These are phyloP conservation scores for Syncephalastrum monosporum DNA, from an alignment of 371 early-diverging fungal genomes.

Conservation along the genomic window DNA sequence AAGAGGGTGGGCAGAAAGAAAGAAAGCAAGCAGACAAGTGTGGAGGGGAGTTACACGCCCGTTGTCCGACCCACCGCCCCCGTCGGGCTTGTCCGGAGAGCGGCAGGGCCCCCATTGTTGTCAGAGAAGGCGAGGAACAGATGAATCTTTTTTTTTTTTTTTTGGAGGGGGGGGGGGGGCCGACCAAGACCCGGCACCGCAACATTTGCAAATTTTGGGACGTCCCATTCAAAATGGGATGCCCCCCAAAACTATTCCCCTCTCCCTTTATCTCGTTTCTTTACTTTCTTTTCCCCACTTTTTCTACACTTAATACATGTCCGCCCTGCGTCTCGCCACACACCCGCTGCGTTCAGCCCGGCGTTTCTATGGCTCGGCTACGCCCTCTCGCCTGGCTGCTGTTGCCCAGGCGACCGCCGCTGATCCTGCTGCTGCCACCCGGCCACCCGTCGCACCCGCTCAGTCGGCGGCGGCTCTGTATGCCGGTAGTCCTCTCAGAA, in stretches of 20 bases:
- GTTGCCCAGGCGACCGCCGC: conserved; percentile 34
- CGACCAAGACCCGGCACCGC: conserved; percentile 3
- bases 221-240: conserved; percentile 1
- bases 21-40: too few relatives aligned
- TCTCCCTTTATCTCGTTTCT: conserved; percentile 6
- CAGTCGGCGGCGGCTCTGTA: conserved; percentile 61
- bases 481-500: conserved; percentile 59
- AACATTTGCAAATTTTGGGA: neutral
- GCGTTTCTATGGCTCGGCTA: conserved; percentile 47
- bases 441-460: conserved; percentile 13
- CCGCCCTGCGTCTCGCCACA: conserved; percentile 39
- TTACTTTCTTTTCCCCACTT: conserved; percentile 22
- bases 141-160: conserved; percentile 5
- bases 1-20: neutral
- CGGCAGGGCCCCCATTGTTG: too few relatives aligned
- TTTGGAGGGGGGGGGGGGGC: neutral
- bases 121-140: neutral
- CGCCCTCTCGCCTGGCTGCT: conserved; percentile 55
- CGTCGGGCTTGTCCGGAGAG: too few relatives aligned
- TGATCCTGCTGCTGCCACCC: conserved; percentile 15
- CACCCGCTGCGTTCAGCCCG: conserved; percentile 35
- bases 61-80: too few relatives aligned
- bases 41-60: too few relatives aligned
- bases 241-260: neutral
- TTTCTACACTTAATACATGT: conserved; percentile 33